A percentile compares a stretch with the other conserved stretches of the same genome.
These are phyloP conservation scores for Penicillium robsamsonii DNA, from an alignment of 495 filamentous ascomycete genomes.

Conservation along the genomic window DNA sequence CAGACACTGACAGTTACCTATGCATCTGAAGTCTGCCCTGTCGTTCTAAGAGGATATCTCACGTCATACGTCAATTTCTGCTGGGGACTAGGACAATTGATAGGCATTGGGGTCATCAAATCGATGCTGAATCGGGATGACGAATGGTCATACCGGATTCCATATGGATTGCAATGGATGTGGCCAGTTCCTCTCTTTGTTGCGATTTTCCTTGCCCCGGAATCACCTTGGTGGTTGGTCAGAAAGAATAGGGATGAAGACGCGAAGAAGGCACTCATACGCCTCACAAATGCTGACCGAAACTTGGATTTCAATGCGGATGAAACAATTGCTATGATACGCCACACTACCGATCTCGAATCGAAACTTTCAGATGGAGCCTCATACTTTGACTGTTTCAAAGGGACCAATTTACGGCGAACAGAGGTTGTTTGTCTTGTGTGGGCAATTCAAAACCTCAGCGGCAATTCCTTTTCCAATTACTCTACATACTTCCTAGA, in stretches of 20 bases:
- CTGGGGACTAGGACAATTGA: constrained; percentile 53
- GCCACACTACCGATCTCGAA: not conserved
- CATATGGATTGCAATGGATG: constrained; percentile 56
- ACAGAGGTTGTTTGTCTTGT: not conserved
- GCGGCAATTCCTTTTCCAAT: not conserved
- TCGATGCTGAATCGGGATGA: constrained; percentile 32
- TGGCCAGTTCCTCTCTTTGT: constrained; percentile 50
- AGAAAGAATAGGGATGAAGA: constrained; percentile 38
- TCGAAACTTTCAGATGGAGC: not conserved
- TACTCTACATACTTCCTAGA: not conserved
- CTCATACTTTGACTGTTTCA: not conserved
- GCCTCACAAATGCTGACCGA: not conserved
- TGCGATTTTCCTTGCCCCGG: constrained; percentile 41
- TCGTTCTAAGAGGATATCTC: constrained; percentile 42
- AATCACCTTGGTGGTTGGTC: constrained; percentile 49
- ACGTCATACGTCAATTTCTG: constrained; percentile 50
- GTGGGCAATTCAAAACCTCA: not conserved
- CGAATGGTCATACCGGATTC: constrained; percentile 55
- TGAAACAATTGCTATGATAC: not conserved
- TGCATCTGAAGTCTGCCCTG: constrained; percentile 50
- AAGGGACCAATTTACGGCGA: not conserved
- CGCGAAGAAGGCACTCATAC: constrained; percentile 44
- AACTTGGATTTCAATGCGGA: not conserved
- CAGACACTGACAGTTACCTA: constrained; percentile 53
- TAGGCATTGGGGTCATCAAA: constrained; percentile 48